These are phyloP conservation scores for Fusarium marasasianum DNA, from an alignment of 2,329 filamentous ascomycete genomes.

Conservation along the genomic window DNA sequence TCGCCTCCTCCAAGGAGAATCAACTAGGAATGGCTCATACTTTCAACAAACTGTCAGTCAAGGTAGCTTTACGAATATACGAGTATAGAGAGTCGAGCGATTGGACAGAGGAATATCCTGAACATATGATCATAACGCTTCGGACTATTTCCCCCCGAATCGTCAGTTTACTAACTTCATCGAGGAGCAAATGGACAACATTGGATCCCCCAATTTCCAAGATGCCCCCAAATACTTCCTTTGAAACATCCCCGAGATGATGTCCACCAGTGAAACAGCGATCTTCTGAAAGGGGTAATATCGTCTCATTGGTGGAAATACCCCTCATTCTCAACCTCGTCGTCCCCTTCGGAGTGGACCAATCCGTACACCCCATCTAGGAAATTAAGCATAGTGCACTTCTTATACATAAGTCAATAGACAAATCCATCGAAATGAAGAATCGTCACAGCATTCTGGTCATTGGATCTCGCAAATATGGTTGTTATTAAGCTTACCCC, in stretches of 20 bases:
- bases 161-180: background rate
- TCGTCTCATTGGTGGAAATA: constrained; percentile 27
- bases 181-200: background rate
- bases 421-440: background rate
- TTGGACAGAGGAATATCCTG: background rate
- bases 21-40: background rate
- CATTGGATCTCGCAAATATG: constrained; percentile 6
- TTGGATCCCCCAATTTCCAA: constrained; percentile 1
- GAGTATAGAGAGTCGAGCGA: background rate
- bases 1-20: background rate
- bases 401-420: background rate
- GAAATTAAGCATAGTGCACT: background rate
- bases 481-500: constrained; percentile 23
- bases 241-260: background rate
- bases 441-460: background rate
- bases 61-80: background rate
- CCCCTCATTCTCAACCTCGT: background rate
- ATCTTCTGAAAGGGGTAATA: background rate
- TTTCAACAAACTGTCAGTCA: background rate
- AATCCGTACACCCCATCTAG: constrained; percentile 8
- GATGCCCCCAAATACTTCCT: background rate
- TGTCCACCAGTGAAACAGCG: constrained; percentile 4
- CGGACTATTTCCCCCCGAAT: background rate
- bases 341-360: constrained; percentile 9
- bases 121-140: background rate